Base-by-base conservation (phyloP, 306 rosid genomes). In the Corylus avellana region DNA sequence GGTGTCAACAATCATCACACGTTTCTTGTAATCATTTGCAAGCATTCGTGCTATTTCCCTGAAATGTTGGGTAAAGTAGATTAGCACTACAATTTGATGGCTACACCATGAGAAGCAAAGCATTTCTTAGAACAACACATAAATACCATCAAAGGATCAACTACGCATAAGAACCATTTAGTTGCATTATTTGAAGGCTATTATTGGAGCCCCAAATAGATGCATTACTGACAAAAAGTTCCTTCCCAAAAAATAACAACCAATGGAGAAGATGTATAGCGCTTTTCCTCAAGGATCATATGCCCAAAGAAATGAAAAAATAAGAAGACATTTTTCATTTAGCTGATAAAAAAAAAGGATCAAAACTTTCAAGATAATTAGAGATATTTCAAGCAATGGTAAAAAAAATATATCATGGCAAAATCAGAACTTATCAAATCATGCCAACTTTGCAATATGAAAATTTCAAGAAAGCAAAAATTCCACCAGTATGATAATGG, bases 1-100 rank as follows among this genome's bases (percentile, higher is more conserved):
- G 71, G 98, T 95, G 90, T 95, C 98, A 61, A 95, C 98, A 85
- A 95, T 95, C 98, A 95, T 95, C 53, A 95, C 98, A 75, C 98
- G 97, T 87, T 92, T 92, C 75, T 89, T 84, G 85, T 77, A 91
- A 87, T 92, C 98, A 90, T 92, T 92, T 71, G 98, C 97, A 66
- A 95, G 91, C 89, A 95, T 92, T 78, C 97, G 88, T 70, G 97
- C 98, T 81, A 95, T 86, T 81, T 91, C 98, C 90, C 98, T 92
- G 79, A 84, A 57, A 68, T 61, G 48, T 80, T 54, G 63, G 78
- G 61, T 64, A 73, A 71, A 70, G 66, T 59, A 63, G 49, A 71
- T 55, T 71, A 16, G n/a, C 64, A 46, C 35, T 62, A 71, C 44
- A 79, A 76, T 37, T 62, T 71, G 29, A 80, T 70, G 62, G 39